Base-by-base conservation (phyloP, 768 basidiomycete species). In the Daedaleopsis sinensis region DNA sequence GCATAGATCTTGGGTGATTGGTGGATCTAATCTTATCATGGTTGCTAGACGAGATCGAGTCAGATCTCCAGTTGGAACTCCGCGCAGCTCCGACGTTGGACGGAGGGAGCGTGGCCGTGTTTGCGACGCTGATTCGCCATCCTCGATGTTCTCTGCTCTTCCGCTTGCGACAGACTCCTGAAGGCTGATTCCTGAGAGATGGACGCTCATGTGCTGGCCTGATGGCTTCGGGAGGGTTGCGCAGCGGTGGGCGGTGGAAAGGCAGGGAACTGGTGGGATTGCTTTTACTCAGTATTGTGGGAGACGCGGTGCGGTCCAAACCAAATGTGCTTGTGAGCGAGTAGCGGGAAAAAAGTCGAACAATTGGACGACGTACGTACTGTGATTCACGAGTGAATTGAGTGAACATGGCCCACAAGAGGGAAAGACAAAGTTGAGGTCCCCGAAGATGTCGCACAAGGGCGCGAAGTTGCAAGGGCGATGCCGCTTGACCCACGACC, bases 401-500 rank as follows among this genome's bases (percentile, higher is more conserved):
- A 58, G 55, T 21, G 62, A 64, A 48, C 43, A 55, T 53, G 56
- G 43, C 43, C 55, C 23, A 54, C 27, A 36, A 37, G 42, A 38
- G 54, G 39, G 47, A 55, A 52, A 58, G 48, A 57, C 62, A 57
- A 52, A 63, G 62, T 55, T 56, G 62, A 55, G 55, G 35, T 62
- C 49, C 56, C 62, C 57, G 52, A 59, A 59, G 62, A 56, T 64
- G 62, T 64, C 58, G 55, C 50, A 52, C 62, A 55, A 59, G 58
- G 55, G 62, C 62, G 62, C 62, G 62, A 64, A 64, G 54, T 50
- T 50, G 62, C 52, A 24, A 64, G 62, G 62, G 62, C 62, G 62
- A 64, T 64, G 57, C 59, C 63, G 49, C 63, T 65, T 62, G 63
- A 58, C 56, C 63, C 63, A 64, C 59, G 52, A 64, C 66, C 64